These are phyloP conservation scores for Aegilops tauschii DNA, from an alignment of 176 grass and related monocot species.

Conservation along the genomic window DNA sequence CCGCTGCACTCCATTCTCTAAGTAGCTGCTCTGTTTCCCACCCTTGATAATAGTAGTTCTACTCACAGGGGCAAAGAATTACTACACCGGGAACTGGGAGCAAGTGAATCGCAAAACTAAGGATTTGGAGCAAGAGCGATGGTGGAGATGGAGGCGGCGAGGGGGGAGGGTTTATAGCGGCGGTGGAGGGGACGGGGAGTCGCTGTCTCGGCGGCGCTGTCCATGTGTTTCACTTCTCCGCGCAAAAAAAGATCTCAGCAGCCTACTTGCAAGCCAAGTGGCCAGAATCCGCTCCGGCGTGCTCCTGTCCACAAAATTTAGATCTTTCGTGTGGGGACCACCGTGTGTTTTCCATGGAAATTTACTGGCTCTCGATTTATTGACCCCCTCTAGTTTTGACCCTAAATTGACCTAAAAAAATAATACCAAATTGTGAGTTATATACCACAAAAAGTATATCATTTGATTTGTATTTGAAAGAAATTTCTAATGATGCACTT, in stretches of 20 bases:
- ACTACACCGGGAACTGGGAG: too few relatives aligned
- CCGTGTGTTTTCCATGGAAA: not conserved
- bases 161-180: slow-evolving; percentile 18
- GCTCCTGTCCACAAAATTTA: not conserved
- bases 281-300: not conserved
- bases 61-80: not conserved
- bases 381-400: too few relatives aligned
- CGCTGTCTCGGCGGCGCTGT: not conserved
- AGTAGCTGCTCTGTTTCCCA: not conserved
- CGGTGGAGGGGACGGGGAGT: not conserved
- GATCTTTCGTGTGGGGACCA: not conserved
- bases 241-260: not conserved
- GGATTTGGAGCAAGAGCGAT: not conserved
- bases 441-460: too few relatives aligned
- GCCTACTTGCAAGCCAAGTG: slow-evolving; percentile 1
- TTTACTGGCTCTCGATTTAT: too few relatives aligned
- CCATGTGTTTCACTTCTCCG: slow-evolving; percentile 11
- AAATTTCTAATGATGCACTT: too few relatives aligned
- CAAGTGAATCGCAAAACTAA: not conserved
- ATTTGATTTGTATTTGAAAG: too few relatives aligned
- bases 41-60: not conserved
- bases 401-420: too few relatives aligned
- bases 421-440: too few relatives aligned
- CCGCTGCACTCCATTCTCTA: slow-evolving; percentile 24
- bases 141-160: not conserved